Conservation (phyloP, 257 asterid genomes). For the Penstemon newberryi region DNA sequence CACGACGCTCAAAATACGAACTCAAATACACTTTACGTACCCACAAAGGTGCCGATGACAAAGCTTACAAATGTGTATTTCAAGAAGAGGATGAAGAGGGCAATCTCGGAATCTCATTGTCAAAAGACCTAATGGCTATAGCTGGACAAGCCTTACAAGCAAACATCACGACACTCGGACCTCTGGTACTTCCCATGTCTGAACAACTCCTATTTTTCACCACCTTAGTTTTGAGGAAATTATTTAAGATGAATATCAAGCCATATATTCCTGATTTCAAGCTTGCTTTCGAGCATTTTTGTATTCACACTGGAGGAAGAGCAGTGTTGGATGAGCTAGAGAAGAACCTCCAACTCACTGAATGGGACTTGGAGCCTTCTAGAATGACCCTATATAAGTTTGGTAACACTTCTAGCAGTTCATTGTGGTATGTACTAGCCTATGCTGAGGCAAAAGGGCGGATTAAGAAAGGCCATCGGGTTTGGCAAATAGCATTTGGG, state of each 20-base stretch:
- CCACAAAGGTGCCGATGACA: conserved; percentile 47
- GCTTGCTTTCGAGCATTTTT: conserved; percentile 49
- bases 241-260: conserved; percentile 43
- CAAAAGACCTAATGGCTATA: conserved; percentile 40
- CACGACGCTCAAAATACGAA: conserved; percentile 39
- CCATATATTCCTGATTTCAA: conserved; percentile 51
- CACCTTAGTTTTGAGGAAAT: conserved; percentile 35
- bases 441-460: conserved; percentile 53
- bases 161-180: conserved; percentile 51
- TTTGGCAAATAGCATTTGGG: conserved; percentile 54
- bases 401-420: conserved; percentile 58
- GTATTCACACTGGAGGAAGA: conserved; percentile 48
- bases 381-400: conserved; percentile 52
- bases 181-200: conserved; percentile 47
- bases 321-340: conserved; percentile 48
- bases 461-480: conserved; percentile 43
- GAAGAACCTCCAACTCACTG: conserved; percentile 41
- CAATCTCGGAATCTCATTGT: conserved; percentile 37
- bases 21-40: conserved; percentile 47
- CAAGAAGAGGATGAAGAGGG: conserved; percentile 49
- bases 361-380: conserved; percentile 51
- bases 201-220: conserved; percentile 45
- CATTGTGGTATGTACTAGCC: conserved; percentile 49
- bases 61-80: conserved; percentile 43
- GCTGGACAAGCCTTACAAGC: conserved; percentile 51